Evolutionary conservation across 164 flowering plant species (phyloP).

Genomic region (Vitis rotundifolia): DNA sequence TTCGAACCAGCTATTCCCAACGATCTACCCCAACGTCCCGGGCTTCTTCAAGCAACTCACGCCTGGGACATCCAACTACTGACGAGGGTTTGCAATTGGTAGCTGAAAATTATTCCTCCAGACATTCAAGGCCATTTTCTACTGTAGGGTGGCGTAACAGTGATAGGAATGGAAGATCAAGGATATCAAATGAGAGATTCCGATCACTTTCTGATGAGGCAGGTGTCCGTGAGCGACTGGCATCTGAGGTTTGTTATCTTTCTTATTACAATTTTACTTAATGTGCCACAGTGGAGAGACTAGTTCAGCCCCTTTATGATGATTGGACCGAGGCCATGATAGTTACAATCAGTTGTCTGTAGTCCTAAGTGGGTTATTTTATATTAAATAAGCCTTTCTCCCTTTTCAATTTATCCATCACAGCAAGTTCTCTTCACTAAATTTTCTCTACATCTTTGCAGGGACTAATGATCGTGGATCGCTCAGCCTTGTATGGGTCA

Average conservation of each 20-base stretch:
- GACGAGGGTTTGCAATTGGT: slow-evolving; percentile 37
- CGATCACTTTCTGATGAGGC: slow-evolving; percentile 31
- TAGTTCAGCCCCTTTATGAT: no score
- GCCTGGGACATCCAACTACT: slow-evolving; percentile 32
- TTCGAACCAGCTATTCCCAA: slow-evolving; percentile 40
- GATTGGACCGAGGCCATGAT: no score
- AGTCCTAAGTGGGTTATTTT: neutral
- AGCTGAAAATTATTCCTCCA: slow-evolving; percentile 38
- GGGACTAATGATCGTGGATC: slow-evolving; percentile 53
- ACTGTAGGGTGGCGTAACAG: slow-evolving; percentile 40
- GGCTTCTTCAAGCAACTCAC: slow-evolving; percentile 38
- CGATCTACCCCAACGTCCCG: slow-evolving; percentile 39
- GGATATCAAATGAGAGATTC: slow-evolving; percentile 43
- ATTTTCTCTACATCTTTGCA: slow-evolving; percentile 18
- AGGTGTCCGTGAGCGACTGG: slow-evolving; percentile 32
- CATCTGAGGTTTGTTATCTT: slow-evolving; percentile 43
- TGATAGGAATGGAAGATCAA: slow-evolving; percentile 49
- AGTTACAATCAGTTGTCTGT: no score
- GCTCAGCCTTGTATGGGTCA: slow-evolving; percentile 46
- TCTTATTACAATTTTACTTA: neutral
- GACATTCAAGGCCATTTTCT: slow-evolving; percentile 46
- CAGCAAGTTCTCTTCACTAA: neutral
- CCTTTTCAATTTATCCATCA: neutral
- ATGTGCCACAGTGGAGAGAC: neutral
- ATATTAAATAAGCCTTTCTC: neutral